Percentiles rank a stretch among this genome's conserved stretches.
These are phyloP conservation scores for Acacia crassicarpa DNA, from an alignment of 306 rosid species.

Conservation along the genomic window DNA sequence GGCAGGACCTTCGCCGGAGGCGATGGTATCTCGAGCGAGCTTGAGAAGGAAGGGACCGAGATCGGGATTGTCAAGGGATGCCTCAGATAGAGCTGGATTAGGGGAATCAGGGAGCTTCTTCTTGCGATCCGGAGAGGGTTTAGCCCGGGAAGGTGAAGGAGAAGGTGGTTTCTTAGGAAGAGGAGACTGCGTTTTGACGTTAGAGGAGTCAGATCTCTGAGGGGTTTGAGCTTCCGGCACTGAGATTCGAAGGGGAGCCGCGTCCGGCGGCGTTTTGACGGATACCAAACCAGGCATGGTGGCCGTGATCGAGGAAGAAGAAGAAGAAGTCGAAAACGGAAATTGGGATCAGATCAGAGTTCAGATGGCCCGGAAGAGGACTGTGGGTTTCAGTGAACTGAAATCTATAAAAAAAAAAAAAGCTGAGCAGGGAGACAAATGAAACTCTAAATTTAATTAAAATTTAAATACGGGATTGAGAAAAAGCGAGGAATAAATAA, in stretches of 20 bases:
- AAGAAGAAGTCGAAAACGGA: not conserved
- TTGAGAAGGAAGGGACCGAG: conserved; percentile 96
- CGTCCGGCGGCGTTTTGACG: conserved; percentile 74
- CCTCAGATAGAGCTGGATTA: conserved; percentile 50
- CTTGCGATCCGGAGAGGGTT: conserved; percentile 60
- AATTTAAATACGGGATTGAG: not conserved
- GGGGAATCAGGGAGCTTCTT: conserved; percentile 71
- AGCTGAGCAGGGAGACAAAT: not conserved
- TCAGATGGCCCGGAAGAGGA: conserved; percentile 8
- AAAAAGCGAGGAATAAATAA: not conserved
- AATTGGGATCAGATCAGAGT: not conserved
- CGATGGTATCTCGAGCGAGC: conserved; percentile 86
- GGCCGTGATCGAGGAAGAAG: not conserved
- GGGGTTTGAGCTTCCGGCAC: conserved; percentile 54
- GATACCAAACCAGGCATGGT: conserved; percentile 88
- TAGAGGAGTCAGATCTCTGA: conserved; percentile 53
- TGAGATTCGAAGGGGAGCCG: conserved; percentile 60
- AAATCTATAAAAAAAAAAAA: not conserved
- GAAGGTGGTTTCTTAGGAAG: conserved; percentile 67
- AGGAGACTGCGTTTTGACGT: conserved; percentile 68
- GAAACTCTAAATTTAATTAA: not conserved
- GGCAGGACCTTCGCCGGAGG: conserved; percentile 91
- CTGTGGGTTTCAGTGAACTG: conserved; percentile 3
- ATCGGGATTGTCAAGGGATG: conserved; percentile 95
- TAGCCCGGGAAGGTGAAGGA: conserved; percentile 80